Evolutionary conservation across 2,329 filamentous ascomycete species (phyloP).

Genomic region (Trichoderma gracile): DNA sequence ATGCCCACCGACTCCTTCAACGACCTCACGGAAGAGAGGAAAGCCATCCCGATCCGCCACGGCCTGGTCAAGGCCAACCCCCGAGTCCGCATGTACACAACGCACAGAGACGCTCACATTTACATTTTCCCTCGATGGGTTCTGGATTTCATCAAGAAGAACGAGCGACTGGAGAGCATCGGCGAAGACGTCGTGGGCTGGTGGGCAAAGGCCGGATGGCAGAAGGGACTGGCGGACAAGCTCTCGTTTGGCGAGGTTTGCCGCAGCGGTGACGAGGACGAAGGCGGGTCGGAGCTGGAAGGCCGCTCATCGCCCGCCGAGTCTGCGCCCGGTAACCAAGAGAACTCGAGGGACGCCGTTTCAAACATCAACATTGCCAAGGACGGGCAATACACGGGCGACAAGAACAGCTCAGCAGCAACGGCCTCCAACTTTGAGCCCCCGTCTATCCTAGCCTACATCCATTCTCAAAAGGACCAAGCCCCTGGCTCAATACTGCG

Average conservation of each 20-base stretch:
- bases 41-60: constrained; percentile 72
- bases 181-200: constrained; percentile 90
- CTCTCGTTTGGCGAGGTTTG: constrained; percentile 68
- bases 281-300: constrained; percentile 38
- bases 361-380: background rate
- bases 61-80: constrained; percentile 73
- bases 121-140: constrained; percentile 95
- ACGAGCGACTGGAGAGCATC: constrained; percentile 82
- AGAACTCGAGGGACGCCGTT: background rate
- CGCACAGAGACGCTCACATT: constrained; percentile 86
- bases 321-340: constrained; percentile 30
- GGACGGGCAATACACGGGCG: background rate
- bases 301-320: constrained; percentile 35
- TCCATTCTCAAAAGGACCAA: constrained; percentile 61
- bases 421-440: constrained; percentile 42
- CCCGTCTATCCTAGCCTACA: constrained; percentile 77
- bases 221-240: constrained; percentile 75
- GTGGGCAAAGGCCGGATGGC: constrained; percentile 96
- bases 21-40: constrained; percentile 75
- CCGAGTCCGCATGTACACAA: constrained; percentile 75
- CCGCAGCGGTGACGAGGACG: constrained; percentile 42
- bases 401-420: constrained; percentile 2
- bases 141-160: constrained; percentile 75
- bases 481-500: constrained; percentile 67
- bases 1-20: constrained; percentile 88